These are phyloP conservation scores for Leccinum uliginosum DNA, from an alignment of 768 basidiomycete species.

Conservation along the genomic window DNA sequence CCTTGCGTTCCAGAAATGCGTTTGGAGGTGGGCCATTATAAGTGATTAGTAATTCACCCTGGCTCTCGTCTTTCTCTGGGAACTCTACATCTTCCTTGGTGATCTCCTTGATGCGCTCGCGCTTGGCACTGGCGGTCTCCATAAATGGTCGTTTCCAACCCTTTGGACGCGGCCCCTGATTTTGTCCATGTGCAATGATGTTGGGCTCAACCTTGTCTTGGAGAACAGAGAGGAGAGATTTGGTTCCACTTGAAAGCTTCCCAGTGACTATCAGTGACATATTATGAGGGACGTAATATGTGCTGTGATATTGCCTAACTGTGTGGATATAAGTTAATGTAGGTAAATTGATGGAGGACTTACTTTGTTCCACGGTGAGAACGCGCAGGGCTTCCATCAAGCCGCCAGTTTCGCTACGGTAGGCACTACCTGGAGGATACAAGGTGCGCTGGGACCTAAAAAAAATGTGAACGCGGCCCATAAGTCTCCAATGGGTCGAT, in stretches of 20 bases:
- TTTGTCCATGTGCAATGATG: slow-evolving; percentile 71
- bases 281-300: slow-evolving; percentile 94
- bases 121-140: slow-evolving; percentile 74
- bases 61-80: slow-evolving; percentile 94
- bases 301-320: slow-evolving; percentile 88
- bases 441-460: slow-evolving; percentile 72
- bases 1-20: slow-evolving; percentile 70
- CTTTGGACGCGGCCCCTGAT: slow-evolving; percentile 61
- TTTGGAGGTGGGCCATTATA: slow-evolving; percentile 77
- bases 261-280: slow-evolving; percentile 85
- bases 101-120: slow-evolving; percentile 48
- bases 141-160: slow-evolving; percentile 95
- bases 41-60: slow-evolving; percentile 78
- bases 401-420: slow-evolving; percentile 96
- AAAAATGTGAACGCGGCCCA: neutral
- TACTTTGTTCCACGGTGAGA: slow-evolving; percentile 86
- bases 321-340: slow-evolving; percentile 16
- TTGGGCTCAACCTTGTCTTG: slow-evolving; percentile 80
- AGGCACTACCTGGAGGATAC: slow-evolving; percentile 79
- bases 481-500: neutral
- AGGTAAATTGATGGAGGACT: slow-evolving; percentile 13
- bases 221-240: slow-evolving; percentile 73
- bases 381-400: slow-evolving; percentile 87
- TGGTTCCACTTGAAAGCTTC: slow-evolving; percentile 72
- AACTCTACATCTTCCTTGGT: slow-evolving; percentile 76